Evolutionary conservation across 139 green algal genomes (phyloP), one percentile per base, ranked within the genome.

Genomic region (Pleodorina starrii): DNA sequence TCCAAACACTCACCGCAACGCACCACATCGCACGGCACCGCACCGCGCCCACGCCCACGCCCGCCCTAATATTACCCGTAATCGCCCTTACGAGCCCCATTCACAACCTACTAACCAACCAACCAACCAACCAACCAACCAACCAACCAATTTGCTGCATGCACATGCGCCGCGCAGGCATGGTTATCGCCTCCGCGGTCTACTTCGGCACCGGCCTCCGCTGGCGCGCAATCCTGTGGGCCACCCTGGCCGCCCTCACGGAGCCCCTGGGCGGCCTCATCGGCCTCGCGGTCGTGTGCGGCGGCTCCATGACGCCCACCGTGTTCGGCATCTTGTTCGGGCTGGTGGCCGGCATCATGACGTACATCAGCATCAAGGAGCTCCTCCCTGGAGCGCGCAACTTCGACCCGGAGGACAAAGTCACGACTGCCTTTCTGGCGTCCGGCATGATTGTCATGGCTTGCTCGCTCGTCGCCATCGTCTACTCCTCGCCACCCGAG

Each of bases 151-250:
- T 17, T 60, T 60, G 17, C 17, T 17, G 50, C 2, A 9, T 5
- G 5, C 48, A 14, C 14, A 29, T 32, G 11, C 36, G 19, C 25
- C 2, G 7, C 60, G 54, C 27, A 60, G 77, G 96, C 60, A 90
- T 98, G 11, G 95, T 93, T 23, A 93, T 98, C 36, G 94, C 96
- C 0, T 92, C 98, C 75, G 95, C 96, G 0, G 91, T 98, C 29
- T 98, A 96, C 91, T 98, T 96, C 63, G 93, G 95, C 42, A 98
- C 96, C 0, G 91, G 93, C 35, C 91, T 54, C 35, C 90, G 88
- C 38, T 92, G 63, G 81, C 96, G 96, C 42, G 96, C 90, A 54
- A 95, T 98, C 74, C 79, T 91, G 19, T 96, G 92, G 94, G 91
- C 92, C 25, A 92, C 93, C 29, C n/a, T 97, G 10, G 95, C 87